phyloP scores from a whole-genome alignment of 257 asterid species.

The Rauvolfia tetraphylla region DNA sequence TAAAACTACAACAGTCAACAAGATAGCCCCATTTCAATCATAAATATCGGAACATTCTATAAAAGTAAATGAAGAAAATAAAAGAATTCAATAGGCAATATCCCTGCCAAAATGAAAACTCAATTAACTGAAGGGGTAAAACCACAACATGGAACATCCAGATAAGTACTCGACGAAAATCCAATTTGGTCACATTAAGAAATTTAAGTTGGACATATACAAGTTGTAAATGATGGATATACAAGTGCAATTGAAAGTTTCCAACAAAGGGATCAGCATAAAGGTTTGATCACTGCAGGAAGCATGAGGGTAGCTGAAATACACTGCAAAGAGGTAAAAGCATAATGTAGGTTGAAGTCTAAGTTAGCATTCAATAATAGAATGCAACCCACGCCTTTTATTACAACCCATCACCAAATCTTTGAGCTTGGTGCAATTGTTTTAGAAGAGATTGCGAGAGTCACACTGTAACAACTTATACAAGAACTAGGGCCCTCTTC shows the following conservation, averaged over 20 bases:
- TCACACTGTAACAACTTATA: slow-evolving; percentile 40
- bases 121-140: not conserved
- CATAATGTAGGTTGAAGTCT: slow-evolving; percentile 59
- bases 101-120: not conserved
- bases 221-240: not conserved
- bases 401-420: slow-evolving; percentile 54
- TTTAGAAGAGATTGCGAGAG: slow-evolving; percentile 80
- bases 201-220: too few relatives aligned
- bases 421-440: slow-evolving; percentile 21
- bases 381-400: slow-evolving; percentile 63
- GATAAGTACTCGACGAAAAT: not conserved
- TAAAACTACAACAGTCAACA: not conserved
- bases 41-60: not conserved
- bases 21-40: not conserved
- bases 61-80: not conserved
- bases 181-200: too few relatives aligned
- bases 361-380: slow-evolving; percentile 62
- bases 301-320: slow-evolving; percentile 28
- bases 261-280: slow-evolving; percentile 52
- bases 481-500: slow-evolving; percentile 79
- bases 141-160: not conserved
- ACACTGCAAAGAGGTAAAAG: slow-evolving; percentile 21
- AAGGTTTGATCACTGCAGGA: slow-evolving; percentile 57
- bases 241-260: not conserved
- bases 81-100: not conserved